A percentile compares a stretch with the other conserved stretches of the same genome.
Conservation (phyloP, 2,329 filamentous ascomycete species). For the Penicillium sp. region DNA sequence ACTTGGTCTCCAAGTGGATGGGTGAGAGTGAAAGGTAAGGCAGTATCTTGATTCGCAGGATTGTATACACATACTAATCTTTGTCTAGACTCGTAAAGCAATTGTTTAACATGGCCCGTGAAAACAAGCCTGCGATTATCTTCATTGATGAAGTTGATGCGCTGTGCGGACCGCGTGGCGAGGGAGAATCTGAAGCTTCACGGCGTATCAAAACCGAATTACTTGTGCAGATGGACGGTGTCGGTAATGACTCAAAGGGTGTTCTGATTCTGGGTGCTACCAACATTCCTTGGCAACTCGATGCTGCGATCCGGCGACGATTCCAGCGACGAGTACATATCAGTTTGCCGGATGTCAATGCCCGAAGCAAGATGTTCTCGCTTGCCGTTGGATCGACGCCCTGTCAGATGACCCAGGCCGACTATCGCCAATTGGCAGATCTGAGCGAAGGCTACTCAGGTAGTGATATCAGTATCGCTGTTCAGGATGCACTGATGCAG, state of each 20-base stretch:
- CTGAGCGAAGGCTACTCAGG: conserved; percentile 93
- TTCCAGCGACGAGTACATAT: conserved; percentile 98
- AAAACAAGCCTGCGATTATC: conserved; percentile 97
- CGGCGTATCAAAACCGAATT: conserved; percentile 98
- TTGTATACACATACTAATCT: conserved; percentile 13
- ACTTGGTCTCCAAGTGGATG: conserved; percentile 99
- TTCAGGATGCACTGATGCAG: conserved; percentile 96
- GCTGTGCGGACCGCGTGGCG: conserved; percentile 85
- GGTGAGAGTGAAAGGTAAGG: conserved; percentile 92
- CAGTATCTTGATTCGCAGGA: not conserved
- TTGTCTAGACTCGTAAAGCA: conserved; percentile 80
- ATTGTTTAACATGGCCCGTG: conserved; percentile 94
- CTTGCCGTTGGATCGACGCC: conserved; percentile 91
- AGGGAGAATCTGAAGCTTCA: conserved; percentile 97
- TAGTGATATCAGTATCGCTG: conserved; percentile 92
- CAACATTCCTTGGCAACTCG: conserved; percentile 98
- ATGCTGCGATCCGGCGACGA: conserved; percentile 90
- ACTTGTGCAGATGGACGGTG: conserved; percentile 98
- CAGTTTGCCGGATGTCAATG: conserved; percentile 81
- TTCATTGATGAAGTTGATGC: conserved; percentile 99
- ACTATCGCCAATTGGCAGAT: conserved; percentile 77
- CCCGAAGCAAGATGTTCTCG: conserved; percentile 93
- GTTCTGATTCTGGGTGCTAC: conserved; percentile 94
- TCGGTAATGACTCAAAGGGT: conserved; percentile 91
- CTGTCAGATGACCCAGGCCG: conserved; percentile 73